Evolutionary conservation across 805 yeast genomes (phyloP).

Genomic region (Wickerhamiella parazyma): DNA sequence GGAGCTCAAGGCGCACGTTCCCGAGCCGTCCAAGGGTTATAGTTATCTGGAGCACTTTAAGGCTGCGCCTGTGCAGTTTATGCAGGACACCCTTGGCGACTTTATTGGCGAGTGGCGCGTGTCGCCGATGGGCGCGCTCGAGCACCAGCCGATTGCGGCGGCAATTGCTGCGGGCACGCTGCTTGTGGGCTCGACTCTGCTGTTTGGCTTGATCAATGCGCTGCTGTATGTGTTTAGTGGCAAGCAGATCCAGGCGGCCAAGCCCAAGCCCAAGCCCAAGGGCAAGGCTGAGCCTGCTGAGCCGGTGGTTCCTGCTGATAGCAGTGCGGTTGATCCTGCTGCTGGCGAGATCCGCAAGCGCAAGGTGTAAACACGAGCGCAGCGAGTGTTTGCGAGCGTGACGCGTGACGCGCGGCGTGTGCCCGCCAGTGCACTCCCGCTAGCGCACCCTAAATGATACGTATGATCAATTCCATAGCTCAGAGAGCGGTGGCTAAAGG

Average conservation of each 20-base stretch:
- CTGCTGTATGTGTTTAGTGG: constrained; percentile 13
- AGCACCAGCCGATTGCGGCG: constrained; percentile 27
- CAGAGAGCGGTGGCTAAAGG: too few species aligned
- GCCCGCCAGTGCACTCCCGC: too few species aligned
- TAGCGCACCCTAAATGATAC: too few species aligned
- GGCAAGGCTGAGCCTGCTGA: constrained; percentile 2
- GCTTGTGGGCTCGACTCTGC: constrained; percentile 16
- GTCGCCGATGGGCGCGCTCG: constrained; percentile 24
- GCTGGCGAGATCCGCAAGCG: constrained; percentile 1
- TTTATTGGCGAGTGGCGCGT: constrained; percentile 23
- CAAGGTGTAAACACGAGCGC: not conserved
- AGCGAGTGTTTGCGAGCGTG: too few species aligned
- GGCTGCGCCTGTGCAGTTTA: constrained; percentile 26
- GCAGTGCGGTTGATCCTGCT: not conserved
- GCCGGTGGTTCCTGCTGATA: not conserved
- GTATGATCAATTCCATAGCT: too few species aligned
- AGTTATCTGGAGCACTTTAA: constrained; percentile 20
- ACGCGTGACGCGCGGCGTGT: too few species aligned
- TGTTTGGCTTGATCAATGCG: constrained; percentile 21
- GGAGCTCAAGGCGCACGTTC: constrained; percentile 19
- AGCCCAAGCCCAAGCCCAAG: constrained; percentile 2
- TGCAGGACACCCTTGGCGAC: constrained; percentile 18
- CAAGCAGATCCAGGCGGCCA: constrained; percentile 10
- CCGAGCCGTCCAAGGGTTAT: constrained; percentile 15
- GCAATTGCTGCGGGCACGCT: constrained; percentile 21